These are phyloP conservation scores for Yarrowia sp. DNA, from an alignment of 805 yeast species.

Conservation along the genomic window DNA sequence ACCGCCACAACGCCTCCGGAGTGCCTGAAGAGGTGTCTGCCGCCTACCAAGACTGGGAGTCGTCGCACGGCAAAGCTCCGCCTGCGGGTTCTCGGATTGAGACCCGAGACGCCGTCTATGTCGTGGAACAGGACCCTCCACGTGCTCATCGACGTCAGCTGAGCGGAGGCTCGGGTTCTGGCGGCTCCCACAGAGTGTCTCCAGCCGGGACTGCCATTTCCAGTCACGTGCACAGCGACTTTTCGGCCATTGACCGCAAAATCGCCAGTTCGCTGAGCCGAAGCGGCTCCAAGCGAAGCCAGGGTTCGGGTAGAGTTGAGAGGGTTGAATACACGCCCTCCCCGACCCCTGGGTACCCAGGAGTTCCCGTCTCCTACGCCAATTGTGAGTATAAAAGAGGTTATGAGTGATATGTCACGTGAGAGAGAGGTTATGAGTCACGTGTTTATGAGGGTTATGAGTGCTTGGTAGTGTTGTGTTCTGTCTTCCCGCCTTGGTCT, in stretches of 20 bases:
- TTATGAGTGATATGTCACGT: neutral
- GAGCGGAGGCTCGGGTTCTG: conserved; percentile 6
- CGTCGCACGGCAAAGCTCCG: conserved; percentile 25
- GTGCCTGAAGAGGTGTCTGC: conserved; percentile 23
- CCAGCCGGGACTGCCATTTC: conserved; percentile 15
- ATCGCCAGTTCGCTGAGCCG: conserved; percentile 16
- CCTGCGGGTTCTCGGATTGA: conserved; percentile 31
- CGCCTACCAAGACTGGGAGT: conserved; percentile 33
- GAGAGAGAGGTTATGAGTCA: too few relatives aligned
- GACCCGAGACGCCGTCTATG: conserved; percentile 34
- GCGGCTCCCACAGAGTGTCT: neutral
- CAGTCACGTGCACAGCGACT: conserved; percentile 20
- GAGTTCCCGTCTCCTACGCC: neutral
- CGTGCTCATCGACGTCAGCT: conserved; percentile 26
- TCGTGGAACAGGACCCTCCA: conserved; percentile 6
- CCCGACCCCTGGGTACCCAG: conserved; percentile 15
- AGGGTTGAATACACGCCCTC: conserved; percentile 15
- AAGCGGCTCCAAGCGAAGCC: conserved; percentile 6
- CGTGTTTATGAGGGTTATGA: too few relatives aligned
- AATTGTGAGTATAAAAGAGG: conserved; percentile 5
- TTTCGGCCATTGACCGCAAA: conserved; percentile 30
- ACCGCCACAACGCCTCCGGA: conserved; percentile 11
- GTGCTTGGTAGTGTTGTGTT: too few relatives aligned
- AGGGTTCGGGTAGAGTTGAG: neutral
- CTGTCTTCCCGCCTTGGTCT: too few relatives aligned